Base-by-base conservation (phyloP, 805 yeast species). In the Metschnikowia peoriensis region DNA sequence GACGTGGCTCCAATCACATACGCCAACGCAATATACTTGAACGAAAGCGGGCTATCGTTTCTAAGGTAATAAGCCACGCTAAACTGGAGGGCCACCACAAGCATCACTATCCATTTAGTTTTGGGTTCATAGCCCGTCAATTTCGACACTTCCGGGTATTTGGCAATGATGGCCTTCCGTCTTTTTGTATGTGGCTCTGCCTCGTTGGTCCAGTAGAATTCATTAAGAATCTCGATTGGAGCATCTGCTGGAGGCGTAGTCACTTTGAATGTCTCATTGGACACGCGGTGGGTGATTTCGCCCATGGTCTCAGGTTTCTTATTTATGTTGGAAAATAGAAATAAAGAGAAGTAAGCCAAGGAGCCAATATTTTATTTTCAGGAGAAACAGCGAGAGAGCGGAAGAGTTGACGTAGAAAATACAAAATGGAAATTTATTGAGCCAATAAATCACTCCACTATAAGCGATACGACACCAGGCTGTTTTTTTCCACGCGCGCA, bases 1-100 rank as follows among this genome's bases (percentile, higher is more conserved):
- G 88, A 80, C 8, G 96, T 88, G 14, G 94, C 97, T 2, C 97
- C 97, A 48, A 91, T 75, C 17, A 86, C 69, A 62, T 91, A 91
- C 6, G 96, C 93, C 11, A 82, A 64, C 0, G 77, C 58, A 62
- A 88, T 67, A 63, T 86, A 88, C 58, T 76, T 74, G 72, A 76
- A 76, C 28, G 78, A 66, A 41, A 80, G 69, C 28, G 86, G 77
- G 28, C 78, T 65, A 1, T 84, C 77, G 61, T 86, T 66, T 51
- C 87, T 74, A 47, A 91, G 70, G 51, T 76, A 66, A 62, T 79
- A 84, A 0, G 96, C 96, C 6, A 78, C 68, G 1, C 78, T 48
- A 17, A 89, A 72, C 68, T 91, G 97, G n/a, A 86, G 58, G 0
- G 73, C 53, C 12, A 88, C 92, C 7, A 91, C 93, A 0, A 75